Base-by-base conservation (phyloP, 2,329 filamentous ascomycete genomes). In the Onygenales sp. region DNA sequence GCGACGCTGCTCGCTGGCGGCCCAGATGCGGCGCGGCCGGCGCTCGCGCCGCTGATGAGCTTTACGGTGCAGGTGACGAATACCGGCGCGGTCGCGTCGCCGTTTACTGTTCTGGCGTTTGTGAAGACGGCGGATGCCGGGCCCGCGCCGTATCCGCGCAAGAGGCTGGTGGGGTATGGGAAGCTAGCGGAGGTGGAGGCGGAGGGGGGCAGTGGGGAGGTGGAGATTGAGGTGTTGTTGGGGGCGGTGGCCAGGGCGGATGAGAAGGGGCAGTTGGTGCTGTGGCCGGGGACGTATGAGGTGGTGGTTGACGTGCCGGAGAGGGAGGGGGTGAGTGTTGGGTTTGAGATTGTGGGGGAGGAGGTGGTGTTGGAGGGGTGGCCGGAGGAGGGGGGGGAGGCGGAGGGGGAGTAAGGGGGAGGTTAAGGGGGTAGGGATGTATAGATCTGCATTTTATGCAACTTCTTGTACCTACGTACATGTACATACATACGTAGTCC, bases 21-120 rank as follows among this genome's bases (percentile, higher is more conserved):
- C 36, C 59, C 56, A 21, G 52, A 55, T 43, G 44, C 56, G 48
- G 33, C 57, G 52, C 55, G 56, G 43, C 50, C 57, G 14, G 66
- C 67, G 51, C 59, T 59, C 2, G 59, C 59, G 14, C 59, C 65
- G n/a, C 65, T 70, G 52, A 52, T 58, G 36, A 63, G 61, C 2
- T 57, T 70, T 54, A 46, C 55, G 2, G 56, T 63, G 40, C 58
- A 54, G 7, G 62, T 71, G 43, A 56, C 53, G 17, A 70, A 70
- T 56, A 64, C 59, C 3, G 68, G 67, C 14, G 53, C 54, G 4
- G 46, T 58, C 0, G 55, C 62, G 2, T 70, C 68, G 0, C 68
- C 70, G 58, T 71, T 66, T 55, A 62, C 66, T 6, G 63, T 60
- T 4, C 57, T 71, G 37, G 56, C 63, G 10, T 71, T 71, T 54